Evolutionary conservation across 441 rosid genomes (phyloP).

Genomic region (Gossypium lobatum): DNA sequence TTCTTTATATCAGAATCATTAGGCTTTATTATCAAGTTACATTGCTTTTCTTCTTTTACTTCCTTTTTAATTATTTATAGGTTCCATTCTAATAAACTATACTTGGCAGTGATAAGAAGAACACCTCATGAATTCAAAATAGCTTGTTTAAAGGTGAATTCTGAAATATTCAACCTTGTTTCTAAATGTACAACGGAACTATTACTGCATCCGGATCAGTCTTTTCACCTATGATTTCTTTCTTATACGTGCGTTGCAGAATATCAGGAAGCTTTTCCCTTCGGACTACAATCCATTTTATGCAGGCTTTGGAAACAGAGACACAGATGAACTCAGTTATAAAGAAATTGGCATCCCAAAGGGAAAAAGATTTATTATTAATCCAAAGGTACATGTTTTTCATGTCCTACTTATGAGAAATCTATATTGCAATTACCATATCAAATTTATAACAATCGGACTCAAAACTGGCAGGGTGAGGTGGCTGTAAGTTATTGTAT

Average conservation of each 20-base stretch:
- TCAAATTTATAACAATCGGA: slow-evolving; percentile 2
- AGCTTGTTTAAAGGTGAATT: slow-evolving; percentile 73
- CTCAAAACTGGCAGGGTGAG: slow-evolving; percentile 57
- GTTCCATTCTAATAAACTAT: background rate
- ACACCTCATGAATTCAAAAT: slow-evolving; percentile 93
- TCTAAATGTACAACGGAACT: background rate
- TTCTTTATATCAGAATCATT: background rate
- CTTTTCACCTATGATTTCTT: slow-evolving; percentile 2
- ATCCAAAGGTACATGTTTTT: slow-evolving; percentile 59
- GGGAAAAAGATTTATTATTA: slow-evolving; percentile 83
- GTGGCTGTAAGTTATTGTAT: slow-evolving; percentile 71
- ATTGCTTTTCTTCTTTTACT: background rate
- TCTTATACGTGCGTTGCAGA: slow-evolving; percentile 35
- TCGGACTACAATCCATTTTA: slow-evolving; percentile 82
- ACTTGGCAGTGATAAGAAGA: slow-evolving; percentile 71
- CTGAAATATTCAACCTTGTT: background rate
- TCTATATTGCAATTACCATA: background rate
- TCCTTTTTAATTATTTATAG: background rate
- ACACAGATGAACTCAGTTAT: slow-evolving; percentile 87
- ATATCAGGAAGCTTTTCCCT: slow-evolving; percentile 81
- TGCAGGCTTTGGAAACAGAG: slow-evolving; percentile 87
- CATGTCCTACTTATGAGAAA: background rate
- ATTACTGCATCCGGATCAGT: background rate
- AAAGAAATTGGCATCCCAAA: slow-evolving; percentile 79
- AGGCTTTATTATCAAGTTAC: background rate